Base-by-base conservation (phyloP, 2,329 filamentous ascomycete species). In the Nemania bipapillata region DNA sequence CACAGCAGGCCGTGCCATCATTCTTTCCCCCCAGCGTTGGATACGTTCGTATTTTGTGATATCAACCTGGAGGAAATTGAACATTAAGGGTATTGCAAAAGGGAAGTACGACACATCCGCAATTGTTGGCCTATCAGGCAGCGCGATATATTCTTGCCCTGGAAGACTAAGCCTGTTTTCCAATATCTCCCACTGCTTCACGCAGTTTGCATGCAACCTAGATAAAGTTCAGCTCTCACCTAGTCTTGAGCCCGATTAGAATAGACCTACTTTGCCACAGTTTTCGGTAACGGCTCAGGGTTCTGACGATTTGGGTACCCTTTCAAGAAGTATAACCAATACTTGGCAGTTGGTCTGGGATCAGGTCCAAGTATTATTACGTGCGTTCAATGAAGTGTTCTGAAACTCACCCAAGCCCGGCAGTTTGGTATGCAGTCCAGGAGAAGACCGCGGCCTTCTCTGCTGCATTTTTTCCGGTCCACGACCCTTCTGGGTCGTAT, bases 21-120 rank as follows among this genome's bases (percentile, higher is more conserved):
- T 78, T 8, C 71, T 56, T 50, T 77, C 47, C 22, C 59, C 63
- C 78, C 78, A 80, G 0, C n/a, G 40, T 60, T 77, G 45, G 47
- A 79, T 78, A 42, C 76, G 59, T 2, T 79, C 77, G 63, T 70
- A 80, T 12, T 78, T 62, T 26, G 73, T 70, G 49, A 80, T 74
- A 61, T 80, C 70, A 1, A 79, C 78, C 1, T 71, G 72, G 1
- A 80, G 47, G 54, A 80, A 79, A 8, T 47, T 73, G 63, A 80
- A 80, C 77, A 80, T 80, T 74, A 75, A 80, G 2, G 76, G 78
- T 78, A 80, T 80, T 1, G 79, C 74, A 65, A 80, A 81, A 1
- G 78, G 79, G 42, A 79, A 76, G 63, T 79, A 80, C 0, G 78
- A 76, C 1, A 81, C 40, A 66, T 81, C 79, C 0, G 79, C 79